Conservation (phyloP, 139 green algal genomes). For the Tetraselmis striata region DNA sequence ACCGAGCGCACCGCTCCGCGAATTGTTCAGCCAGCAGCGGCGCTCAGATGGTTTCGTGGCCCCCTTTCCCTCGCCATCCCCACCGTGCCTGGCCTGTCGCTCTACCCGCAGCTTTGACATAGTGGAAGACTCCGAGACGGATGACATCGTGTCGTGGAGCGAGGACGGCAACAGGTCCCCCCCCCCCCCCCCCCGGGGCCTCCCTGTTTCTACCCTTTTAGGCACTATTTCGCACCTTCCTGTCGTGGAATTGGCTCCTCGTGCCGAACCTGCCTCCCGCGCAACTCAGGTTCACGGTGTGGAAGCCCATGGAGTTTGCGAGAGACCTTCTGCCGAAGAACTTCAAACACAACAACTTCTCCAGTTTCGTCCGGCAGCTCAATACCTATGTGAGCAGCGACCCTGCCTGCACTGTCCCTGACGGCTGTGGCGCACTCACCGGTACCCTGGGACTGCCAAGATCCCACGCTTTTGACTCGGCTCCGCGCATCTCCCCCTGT, state of each 20-base stretch:
- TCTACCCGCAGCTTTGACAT: constrained; percentile 87
- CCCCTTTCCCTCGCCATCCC: no score
- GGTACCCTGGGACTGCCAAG: not conserved
- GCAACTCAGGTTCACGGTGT: constrained; percentile 76
- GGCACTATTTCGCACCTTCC: not conserved
- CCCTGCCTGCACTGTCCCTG: not conserved
- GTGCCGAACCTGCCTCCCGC: no score
- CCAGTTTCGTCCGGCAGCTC: constrained; percentile 90
- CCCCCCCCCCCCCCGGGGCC: no score
- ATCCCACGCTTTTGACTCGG: not conserved
- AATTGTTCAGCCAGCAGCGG: no score
- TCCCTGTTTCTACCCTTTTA: no score
- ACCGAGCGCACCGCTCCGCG: no score
- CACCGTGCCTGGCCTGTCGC: no score
- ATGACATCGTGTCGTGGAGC: constrained; percentile 81
- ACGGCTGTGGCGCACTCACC: not conserved
- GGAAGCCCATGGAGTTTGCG: constrained; percentile 85
- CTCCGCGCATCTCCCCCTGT: not conserved
- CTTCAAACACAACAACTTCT: constrained; percentile 99
- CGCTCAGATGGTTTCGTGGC: no score
- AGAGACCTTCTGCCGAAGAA: constrained; percentile 79
- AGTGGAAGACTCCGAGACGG: constrained; percentile 72
- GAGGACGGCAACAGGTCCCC: constrained; percentile 70
- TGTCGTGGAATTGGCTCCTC: not conserved
- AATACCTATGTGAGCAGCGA: constrained; percentile 85